Evolutionary conservation across 2,329 filamentous ascomycete species (phyloP), one percentile per base, ranked within the genome.

Genomic region (Fusarium sp.): DNA sequence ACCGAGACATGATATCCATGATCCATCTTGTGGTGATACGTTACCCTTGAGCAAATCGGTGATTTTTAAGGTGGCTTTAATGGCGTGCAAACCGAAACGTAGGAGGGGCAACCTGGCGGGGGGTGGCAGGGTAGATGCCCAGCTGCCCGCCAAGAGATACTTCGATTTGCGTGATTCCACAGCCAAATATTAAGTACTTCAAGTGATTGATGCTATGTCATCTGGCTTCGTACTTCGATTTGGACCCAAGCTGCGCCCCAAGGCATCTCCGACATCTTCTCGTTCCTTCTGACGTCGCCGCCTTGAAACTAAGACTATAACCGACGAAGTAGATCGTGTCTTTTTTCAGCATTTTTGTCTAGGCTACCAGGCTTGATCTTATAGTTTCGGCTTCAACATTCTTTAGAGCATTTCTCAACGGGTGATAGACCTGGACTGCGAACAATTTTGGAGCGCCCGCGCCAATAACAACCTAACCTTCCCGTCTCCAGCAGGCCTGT

Each of bases 41-140:
- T 62, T 63, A 50, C 67, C 62, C 66, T 44, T 36, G 50, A 63
- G 20, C 66, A 72, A 71, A 73, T 73, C 71, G 67, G 71, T 71
- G 58, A 74, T 72, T 74, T 73, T 70, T 54, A 45, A 24, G 28
- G 56, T 61, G 63, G 70, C 66, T 62, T 72, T 47, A 64, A 62
- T 72, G 63, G 59, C 71, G 60, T 69, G 65, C 60, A 68, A 60
- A 65, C 47, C 63, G 50, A 65, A 69, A 56, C 60, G 76, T 78
- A 77, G 76, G 76, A 78, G 76, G 76, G 76, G 76, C 76, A 78
- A 78, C 76, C 76, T 76, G 63, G 76, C 75, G 73, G 76, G 41
- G 48, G 62, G 60, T 45, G 41, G 38, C 35, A 60, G 72, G 66
- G 60, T 71, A 66, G 59, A 41, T 60, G 61, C 72, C 71, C 72